Conservation (phyloP, 768 basidiomycete species). For the Termitomyces sp. region DNA sequence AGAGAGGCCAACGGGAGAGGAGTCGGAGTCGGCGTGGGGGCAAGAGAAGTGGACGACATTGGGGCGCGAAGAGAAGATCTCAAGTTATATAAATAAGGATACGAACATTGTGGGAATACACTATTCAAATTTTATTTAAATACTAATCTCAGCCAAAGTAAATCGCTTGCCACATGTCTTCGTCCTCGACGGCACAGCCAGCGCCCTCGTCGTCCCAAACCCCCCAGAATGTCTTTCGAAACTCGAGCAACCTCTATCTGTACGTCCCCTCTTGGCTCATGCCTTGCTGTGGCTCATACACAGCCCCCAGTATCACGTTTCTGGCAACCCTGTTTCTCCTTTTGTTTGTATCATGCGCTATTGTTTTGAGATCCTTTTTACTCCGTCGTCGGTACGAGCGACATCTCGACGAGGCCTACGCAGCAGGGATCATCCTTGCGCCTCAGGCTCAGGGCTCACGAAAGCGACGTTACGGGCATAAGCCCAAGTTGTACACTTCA, state of each 20-base stretch:
- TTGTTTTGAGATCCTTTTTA: constrained; percentile 59
- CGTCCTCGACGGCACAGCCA: constrained; percentile 8
- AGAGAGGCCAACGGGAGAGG: constrained; percentile 23
- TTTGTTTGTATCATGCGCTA: constrained; percentile 55
- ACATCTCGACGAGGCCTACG: constrained; percentile 46
- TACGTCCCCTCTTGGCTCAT: constrained; percentile 14
- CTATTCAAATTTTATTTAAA: background rate
- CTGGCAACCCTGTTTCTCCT: constrained; percentile 67
- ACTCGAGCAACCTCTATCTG: constrained; percentile 40
- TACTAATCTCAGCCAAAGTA: background rate
- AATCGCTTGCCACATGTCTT: constrained; percentile 12
- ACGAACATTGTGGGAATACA: background rate
- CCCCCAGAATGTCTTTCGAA: constrained; percentile 1
- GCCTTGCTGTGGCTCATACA: constrained; percentile 4
- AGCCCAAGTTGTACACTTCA: constrained; percentile 45
- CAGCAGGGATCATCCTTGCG: constrained; percentile 41
- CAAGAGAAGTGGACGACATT: too few relatives aligned
- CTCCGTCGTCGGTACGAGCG: constrained; percentile 52
- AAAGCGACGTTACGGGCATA: constrained; percentile 36
- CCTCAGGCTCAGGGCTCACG: constrained; percentile 32
- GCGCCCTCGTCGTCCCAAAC: constrained; percentile 13
- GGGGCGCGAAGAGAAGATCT: constrained; percentile 10
- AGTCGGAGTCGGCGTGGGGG: too few relatives aligned
- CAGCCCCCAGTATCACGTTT: constrained; percentile 48
- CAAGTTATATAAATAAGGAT: background rate